phyloP scores from a whole-genome alignment of 108 stramenopile species.

The Skeletonema potamos region DNA sequence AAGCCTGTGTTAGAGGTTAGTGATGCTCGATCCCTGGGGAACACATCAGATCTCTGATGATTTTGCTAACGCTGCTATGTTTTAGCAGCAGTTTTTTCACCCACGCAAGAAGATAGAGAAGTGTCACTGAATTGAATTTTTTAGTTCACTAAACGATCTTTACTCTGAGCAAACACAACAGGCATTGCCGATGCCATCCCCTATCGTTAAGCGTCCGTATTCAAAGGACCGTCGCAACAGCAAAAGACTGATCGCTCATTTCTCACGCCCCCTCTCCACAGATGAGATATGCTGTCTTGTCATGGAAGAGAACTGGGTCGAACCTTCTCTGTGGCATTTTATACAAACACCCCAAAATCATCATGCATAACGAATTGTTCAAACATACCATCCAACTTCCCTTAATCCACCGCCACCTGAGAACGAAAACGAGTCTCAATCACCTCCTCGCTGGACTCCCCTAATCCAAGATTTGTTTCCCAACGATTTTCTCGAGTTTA shows the following conservation, averaged over 20 bases:
- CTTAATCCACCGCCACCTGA: not conserved
- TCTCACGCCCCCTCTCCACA: not conserved
- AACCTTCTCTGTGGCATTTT: slow-evolving; percentile 49
- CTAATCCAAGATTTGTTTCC: slow-evolving; percentile 32
- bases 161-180: not conserved
- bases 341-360: slow-evolving; percentile 40
- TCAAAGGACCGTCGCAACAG: slow-evolving; percentile 30
- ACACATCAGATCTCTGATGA: no score
- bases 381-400: slow-evolving; percentile 41
- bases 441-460: slow-evolving; percentile 10
- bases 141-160: not conserved
- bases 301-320: slow-evolving; percentile 44
- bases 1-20: no score
- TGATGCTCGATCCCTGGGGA: no score
- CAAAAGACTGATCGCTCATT: slow-evolving; percentile 17
- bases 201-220: slow-evolving; percentile 23
- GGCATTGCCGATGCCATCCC: slow-evolving; percentile 44
- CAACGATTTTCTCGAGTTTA: slow-evolving; percentile 16
- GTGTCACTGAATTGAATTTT: no score
- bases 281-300: slow-evolving; percentile 40
- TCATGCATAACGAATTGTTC: slow-evolving; percentile 56
- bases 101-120: no score
- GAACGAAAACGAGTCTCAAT: not conserved
- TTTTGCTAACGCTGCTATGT: no score
- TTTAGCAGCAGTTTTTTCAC: no score